Evolutionary conservation across 2,329 filamentous ascomycete genomes (phyloP).

Genomic region (Pseudocercospora crystallina): DNA sequence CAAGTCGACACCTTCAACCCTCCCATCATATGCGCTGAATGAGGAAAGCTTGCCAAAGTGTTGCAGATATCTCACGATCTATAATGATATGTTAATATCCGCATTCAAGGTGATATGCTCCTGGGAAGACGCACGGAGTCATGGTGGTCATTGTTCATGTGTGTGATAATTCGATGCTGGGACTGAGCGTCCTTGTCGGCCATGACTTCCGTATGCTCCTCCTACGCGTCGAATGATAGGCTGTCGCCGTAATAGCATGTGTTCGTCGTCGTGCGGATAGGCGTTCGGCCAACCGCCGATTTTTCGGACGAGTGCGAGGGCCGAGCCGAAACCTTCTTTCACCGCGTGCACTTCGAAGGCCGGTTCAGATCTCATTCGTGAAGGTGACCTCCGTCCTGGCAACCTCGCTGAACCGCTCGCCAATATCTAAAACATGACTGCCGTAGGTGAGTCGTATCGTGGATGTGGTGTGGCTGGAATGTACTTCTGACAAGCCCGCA

Average conservation of each 20-base stretch:
- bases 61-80: conserved; percentile 72
- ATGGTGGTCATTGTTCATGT: conserved; percentile 85
- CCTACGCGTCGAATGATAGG: not conserved
- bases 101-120: not conserved
- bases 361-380: too few species aligned
- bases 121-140: conserved; percentile 53
- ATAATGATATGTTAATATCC: conserved; percentile 4
- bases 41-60: conserved; percentile 64
- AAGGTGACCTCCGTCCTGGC: too few species aligned
- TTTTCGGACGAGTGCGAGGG: too few species aligned
- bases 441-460: too few species aligned
- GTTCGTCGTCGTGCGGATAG: too few species aligned
- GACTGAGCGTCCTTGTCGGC: conserved; percentile 33
- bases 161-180: conserved; percentile 66
- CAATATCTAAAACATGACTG: too few species aligned
- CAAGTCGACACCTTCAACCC: conserved; percentile 66
- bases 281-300: too few species aligned
- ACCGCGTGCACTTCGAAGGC: too few species aligned
- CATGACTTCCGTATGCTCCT: conserved; percentile 17
- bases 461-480: too few species aligned
- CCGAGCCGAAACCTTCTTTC: too few species aligned
- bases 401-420: too few species aligned
- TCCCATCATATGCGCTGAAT: conserved; percentile 56
- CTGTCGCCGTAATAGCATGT: not conserved
- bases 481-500: too few species aligned